Percentiles rank a stretch among this genome's conserved stretches.
Evolutionary conservation across 768 basidiomycete genomes (phyloP).

Genomic region (Albatrellus ellisii): DNA sequence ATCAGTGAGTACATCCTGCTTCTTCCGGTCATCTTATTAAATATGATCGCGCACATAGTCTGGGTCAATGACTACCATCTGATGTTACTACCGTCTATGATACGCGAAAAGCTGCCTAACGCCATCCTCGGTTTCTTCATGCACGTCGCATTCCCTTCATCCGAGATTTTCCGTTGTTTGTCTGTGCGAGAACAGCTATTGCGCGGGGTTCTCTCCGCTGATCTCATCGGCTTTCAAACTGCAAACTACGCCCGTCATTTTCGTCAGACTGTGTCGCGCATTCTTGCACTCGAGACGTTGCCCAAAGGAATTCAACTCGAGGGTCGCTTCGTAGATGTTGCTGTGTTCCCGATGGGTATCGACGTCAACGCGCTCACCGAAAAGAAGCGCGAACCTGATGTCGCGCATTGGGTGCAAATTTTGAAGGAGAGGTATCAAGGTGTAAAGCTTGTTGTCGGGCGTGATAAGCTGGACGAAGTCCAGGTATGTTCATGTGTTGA

Average conservation of each 20-base stretch:
- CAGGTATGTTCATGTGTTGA: no score
- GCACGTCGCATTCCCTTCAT: conserved; percentile 92
- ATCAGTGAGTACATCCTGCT: conserved; percentile 32
- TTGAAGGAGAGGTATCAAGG: conserved; percentile 75
- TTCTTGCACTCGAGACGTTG: conserved; percentile 66
- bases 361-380: conserved; percentile 57
- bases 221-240: conserved; percentile 89
- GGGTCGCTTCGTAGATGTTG: conserved; percentile 69
- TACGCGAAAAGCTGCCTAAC: conserved; percentile 53
- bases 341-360: conserved; percentile 85
- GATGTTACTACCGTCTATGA: conserved; percentile 79
- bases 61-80: conserved; percentile 97
- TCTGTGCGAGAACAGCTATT: conserved; percentile 67
- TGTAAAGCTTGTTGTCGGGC: conserved; percentile 77
- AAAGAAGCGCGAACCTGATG: conserved; percentile 66
- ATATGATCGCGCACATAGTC: conserved; percentile 22
- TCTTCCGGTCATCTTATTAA: neutral
- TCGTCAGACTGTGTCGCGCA: conserved; percentile 72
- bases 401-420: conserved; percentile 68
- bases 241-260: conserved; percentile 77
- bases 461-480: conserved; percentile 82
- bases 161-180: conserved; percentile 91
- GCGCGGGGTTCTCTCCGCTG: conserved; percentile 83
- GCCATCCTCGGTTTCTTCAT: conserved; percentile 87
- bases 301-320: conserved; percentile 72